Percentiles rank a stretch among this genome's conserved stretches.
These are phyloP conservation scores for Auriculariales sp. DNA, from an alignment of 768 basidiomycete species.

Conservation along the genomic window DNA sequence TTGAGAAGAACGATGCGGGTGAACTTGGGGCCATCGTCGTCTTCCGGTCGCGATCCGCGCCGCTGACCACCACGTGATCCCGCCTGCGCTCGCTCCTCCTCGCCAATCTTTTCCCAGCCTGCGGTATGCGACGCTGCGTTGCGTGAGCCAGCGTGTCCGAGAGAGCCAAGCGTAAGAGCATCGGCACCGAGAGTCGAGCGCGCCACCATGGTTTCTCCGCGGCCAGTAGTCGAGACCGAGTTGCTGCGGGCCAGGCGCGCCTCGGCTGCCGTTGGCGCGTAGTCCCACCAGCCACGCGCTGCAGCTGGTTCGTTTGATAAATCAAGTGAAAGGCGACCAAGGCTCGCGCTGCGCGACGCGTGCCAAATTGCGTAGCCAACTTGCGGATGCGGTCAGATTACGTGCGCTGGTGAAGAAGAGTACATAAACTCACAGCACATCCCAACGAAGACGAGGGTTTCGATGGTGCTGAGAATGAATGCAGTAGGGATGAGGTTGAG, in stretches of 20 bases:
- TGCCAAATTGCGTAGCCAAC: constrained; percentile 43
- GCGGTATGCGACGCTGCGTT: too few species aligned
- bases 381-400: constrained; percentile 12
- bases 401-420: neutral
- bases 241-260: neutral
- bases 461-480: constrained; percentile 33
- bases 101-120: neutral
- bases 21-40: neutral
- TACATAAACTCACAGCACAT: constrained; percentile 49
- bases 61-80: too few species aligned
- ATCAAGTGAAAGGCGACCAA: constrained; percentile 40
- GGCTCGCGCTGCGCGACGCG: constrained; percentile 33
- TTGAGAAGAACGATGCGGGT: constrained; percentile 40
- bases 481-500: constrained; percentile 22
- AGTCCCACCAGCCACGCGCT: constrained; percentile 40
- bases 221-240: constrained; percentile 5
- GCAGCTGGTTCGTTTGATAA: constrained; percentile 17
- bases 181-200: neutral
- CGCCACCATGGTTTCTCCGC: neutral
- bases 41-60: neutral
- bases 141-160: too few species aligned
- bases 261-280: constrained; percentile 23
- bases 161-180: too few species aligned
- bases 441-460: constrained; percentile 39
- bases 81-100: neutral